Evolutionary conservation across 352 stramenopile species (phyloP), one percentile per base, ranked within the genome.

Genomic region (Lagenidium sp.): DNA sequence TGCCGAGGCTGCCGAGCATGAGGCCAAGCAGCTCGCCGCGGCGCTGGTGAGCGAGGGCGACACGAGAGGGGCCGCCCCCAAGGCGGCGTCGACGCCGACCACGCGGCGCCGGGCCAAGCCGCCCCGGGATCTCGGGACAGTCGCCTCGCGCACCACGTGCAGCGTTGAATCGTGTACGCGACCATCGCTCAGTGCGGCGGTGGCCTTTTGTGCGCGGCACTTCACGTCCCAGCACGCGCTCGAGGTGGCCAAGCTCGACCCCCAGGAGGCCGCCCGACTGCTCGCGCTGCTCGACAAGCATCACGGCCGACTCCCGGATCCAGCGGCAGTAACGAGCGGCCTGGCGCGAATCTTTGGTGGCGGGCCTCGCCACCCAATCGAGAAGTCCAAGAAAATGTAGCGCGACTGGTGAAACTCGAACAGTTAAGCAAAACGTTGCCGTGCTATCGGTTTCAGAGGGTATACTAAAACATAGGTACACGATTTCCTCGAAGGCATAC

Each of bases 211-310:
- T 12, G 25, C 42, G 4, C 43, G 57, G 21, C 77, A 86, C 36
- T 69, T 85, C 25, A 89, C 73, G 20, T 61, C 71, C 6, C 76
- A 89, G 41, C 65, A 78, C 34, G 73, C 73, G 34, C 65, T 89
- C 11, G 73, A 82, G 37, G 44, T 73, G n/a, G 57, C 66, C 20
- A 58, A 65, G 29, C 41, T 68, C 18, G 71, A 86, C 19, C 74
- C 65, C 18, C 40, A 83, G 1, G 68, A 81, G 41, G 77, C 73
- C 10, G 77, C 74, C 7, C 75, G 75, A 37, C 50, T 86, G 48
- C 57, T 89, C 25, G 56, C 67, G 25, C 40, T 65, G 21, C 43
- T 76, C n/a, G 60, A 72, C 19, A 64, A 48, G n/a, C 25, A 58
- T 34, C 47, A 48, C 3, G 52, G 52, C 6, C 42, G 28, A 15